Base-by-base conservation (phyloP, 371 early-diverging fungal species). In the Rhizomucor pusillus region DNA sequence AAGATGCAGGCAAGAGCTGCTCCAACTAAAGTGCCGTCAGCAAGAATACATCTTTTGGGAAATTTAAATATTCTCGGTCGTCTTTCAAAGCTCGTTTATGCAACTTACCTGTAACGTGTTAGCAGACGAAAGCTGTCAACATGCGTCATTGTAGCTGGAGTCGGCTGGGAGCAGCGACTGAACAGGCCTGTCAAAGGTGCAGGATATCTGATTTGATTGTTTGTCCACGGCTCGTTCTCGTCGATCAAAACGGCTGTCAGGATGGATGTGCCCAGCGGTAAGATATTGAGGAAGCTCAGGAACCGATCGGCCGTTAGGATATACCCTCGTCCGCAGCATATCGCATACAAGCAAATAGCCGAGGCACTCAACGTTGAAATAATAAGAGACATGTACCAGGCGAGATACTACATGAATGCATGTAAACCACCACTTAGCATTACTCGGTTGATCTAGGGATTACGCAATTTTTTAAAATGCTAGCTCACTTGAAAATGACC, bases 401-500 rank as follows among this genome's bases (percentile, higher is more conserved):
- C 49, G 13, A 69, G 39, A 56, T 66, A 70, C 66, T 69, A 52
- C 16, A 19, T 18, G 11, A 35, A 9, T 24, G 19, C n/a, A 29
- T 13, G n/a, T 19, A 24, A 56, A 29, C 5, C 24, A 39, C 10
- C 7, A 20, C 12, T 10, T 16, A 41, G n/a, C n/a, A 18, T 40
- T n/a, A 18, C 7, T 16, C 2, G 9, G 11, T 12, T 3, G 19
- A 14, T 10, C 6, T 3, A 22, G 14, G 4, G 19, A 3, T 51
- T 6, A 14, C 13, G 33, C 47, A 23, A 0, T 35, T 46, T 13
- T 5, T 12, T 37, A 29, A 29, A 7, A 29, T n/a, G n/a, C n/a
- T n/a, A n/a, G n/a, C 29, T 41, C 63, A 65, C 70, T 63, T 69
- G 70, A 65, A 63, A 69, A 51, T 69, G 66, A 3, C 70, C 63